Evolutionary conservation across 257 asterid genomes (phyloP).

Genomic region (Solanum pennellii): DNA sequence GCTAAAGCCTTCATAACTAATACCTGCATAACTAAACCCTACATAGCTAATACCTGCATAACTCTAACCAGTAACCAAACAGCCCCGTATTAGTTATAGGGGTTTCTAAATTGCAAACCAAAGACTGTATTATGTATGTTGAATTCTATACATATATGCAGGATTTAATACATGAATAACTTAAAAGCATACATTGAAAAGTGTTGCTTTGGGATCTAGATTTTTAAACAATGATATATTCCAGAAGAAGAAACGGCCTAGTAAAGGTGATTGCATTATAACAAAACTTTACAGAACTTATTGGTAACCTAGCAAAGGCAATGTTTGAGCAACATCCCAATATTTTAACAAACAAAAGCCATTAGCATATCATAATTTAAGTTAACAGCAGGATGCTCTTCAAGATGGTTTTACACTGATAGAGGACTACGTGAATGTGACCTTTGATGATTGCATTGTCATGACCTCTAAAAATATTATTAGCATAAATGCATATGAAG

Average conservation of each 20-base stretch:
- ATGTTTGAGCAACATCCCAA: background rate
- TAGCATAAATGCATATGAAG: background rate
- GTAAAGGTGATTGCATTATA: background rate
- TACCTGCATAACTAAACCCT: no score
- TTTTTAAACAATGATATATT: background rate
- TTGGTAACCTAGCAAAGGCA: background rate
- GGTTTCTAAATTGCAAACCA: background rate
- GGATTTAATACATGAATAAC: background rate
- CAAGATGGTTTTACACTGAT: background rate
- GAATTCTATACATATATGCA: background rate
- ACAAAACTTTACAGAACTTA: background rate
- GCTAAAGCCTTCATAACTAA: no score
- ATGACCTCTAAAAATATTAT: background rate
- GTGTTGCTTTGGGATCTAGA: background rate
- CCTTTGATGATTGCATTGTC: background rate
- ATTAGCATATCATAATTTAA: background rate
- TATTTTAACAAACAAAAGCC: background rate
- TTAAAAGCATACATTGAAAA: background rate
- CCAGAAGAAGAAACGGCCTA: background rate
- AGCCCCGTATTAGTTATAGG: background rate
- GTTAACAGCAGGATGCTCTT: background rate
- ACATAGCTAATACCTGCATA: no score
- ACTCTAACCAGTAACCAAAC: no score
- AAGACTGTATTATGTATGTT: background rate
- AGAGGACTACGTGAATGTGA: background rate